A percentile compares a stretch with the other conserved stretches of the same genome.
Conservation (phyloP, 78 protist genomes). For the Dictyostelium intermedium region DNA sequence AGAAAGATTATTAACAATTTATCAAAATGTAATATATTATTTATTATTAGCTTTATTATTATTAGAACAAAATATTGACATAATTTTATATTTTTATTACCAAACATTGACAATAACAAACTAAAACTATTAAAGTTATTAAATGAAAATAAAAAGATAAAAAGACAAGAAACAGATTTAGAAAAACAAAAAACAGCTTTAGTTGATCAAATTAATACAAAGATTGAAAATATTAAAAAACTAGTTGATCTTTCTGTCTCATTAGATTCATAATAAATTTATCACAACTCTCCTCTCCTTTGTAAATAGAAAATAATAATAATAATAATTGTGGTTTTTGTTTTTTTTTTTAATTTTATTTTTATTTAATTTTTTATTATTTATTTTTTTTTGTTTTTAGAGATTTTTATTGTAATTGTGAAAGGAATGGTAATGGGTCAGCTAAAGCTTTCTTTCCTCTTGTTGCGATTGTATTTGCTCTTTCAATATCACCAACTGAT, state of each 20-base stretch:
- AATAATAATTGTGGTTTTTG: not conserved
- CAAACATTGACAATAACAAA: not conserved
- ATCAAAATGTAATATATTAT: slow-evolving; percentile 6
- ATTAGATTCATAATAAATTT: not conserved
- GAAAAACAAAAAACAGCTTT: slow-evolving; percentile 4
- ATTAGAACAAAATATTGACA: too few species aligned
- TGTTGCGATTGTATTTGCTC: slow-evolving; percentile 33
- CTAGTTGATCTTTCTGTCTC: not conserved
- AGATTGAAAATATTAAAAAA: not conserved
- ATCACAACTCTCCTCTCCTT: not conserved
- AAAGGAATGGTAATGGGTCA: slow-evolving; percentile 15
- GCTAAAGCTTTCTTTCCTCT: slow-evolving; percentile 39
- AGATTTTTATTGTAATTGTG: not conserved
- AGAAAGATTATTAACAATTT: slow-evolving; percentile 19
- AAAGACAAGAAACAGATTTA: not conserved
- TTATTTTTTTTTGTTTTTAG: not conserved
- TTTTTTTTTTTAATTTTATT: not conserved
- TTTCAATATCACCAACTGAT: slow-evolving; percentile 8
- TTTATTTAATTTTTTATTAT: not conserved
- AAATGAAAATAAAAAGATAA: slow-evolving; percentile 2
- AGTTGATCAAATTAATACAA: slow-evolving; percentile 9
- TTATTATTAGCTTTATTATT: not conserved
- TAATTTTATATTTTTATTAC: not conserved
- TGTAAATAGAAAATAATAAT: not conserved
- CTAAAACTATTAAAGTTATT: not conserved